A percentile compares a stretch with the other conserved stretches of the same genome.
Conservation (phyloP, 2,329 filamentous ascomycete genomes). For the Monilinia aucupariae region DNA sequence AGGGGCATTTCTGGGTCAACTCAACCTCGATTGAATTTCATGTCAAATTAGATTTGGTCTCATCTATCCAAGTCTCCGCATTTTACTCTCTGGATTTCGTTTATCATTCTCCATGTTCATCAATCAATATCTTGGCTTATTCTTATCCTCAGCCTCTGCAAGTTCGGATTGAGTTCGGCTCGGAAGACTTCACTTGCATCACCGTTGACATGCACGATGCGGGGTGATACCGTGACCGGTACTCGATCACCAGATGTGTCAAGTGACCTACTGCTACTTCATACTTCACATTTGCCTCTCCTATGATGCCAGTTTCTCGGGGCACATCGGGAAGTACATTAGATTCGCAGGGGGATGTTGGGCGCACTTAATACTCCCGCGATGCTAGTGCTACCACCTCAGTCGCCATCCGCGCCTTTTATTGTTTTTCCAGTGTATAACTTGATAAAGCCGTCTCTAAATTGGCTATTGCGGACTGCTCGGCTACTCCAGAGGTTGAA, state of each 20-base stretch:
- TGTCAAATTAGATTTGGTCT: background rate
- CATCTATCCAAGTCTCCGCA: background rate
- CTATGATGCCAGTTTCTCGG: background rate
- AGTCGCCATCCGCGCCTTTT: background rate
- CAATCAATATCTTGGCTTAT: too few species aligned
- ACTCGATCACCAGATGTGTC: conserved; percentile 13
- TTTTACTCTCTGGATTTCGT: background rate
- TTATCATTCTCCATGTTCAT: too few species aligned
- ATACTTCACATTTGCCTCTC: background rate
- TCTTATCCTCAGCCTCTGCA: background rate
- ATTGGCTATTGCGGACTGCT: background rate
- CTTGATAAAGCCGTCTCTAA: background rate
- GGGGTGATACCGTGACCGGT: background rate
- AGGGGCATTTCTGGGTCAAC: background rate
- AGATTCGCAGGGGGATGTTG: too few species aligned
- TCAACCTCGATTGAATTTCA: background rate
- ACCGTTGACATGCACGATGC: background rate
- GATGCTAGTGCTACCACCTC: background rate
- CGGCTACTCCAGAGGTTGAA: background rate
- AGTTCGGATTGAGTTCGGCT: background rate
- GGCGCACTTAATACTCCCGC: too few species aligned
- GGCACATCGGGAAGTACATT: background rate
- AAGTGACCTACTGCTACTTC: background rate
- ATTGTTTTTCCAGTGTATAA: background rate
- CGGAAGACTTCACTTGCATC: background rate